Conservation (phyloP, 345 rosid genomes). For the Eucalyptus camaldulensis region DNA sequence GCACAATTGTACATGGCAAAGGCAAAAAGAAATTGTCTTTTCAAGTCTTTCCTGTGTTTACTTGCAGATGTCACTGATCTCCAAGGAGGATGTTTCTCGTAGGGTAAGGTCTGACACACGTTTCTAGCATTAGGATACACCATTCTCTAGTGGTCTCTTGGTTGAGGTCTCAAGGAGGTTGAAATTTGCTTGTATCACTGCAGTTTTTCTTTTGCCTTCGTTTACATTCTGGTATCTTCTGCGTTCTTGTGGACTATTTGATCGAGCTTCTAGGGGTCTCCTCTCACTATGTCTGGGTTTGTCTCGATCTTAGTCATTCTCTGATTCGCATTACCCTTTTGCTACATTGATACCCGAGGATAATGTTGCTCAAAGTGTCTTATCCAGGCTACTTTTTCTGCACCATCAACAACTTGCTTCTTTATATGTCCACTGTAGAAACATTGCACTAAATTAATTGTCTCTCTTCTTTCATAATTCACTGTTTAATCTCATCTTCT, state of each 20-base stretch:
- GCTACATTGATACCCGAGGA: not conserved
- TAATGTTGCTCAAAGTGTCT: not conserved
- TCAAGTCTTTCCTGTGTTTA: not conserved
- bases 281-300: conserved; percentile 52
- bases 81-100: no score
- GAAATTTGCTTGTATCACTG: not conserved
- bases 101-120: not conserved
- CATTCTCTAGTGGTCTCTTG: no score
- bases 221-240: conserved; percentile 39
- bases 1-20: not conserved
- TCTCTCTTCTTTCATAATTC: not conserved
- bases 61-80: not conserved
- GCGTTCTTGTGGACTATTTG: conserved; percentile 51
- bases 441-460: not conserved
- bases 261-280: conserved; percentile 41
- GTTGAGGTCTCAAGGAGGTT: not conserved
- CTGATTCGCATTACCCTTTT: not conserved
- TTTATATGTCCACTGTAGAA: not conserved
- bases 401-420: not conserved
- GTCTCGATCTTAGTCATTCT: not conserved
- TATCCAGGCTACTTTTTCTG: not conserved
- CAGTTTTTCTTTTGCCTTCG: not conserved
- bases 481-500: not conserved
- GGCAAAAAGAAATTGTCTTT: not conserved
- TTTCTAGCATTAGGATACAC: not conserved